A percentile compares a stretch with the other conserved stretches of the same genome.
Evolutionary conservation across 2,329 filamentous ascomycete genomes (phyloP).

Genomic region (Lachnellula arida): DNA sequence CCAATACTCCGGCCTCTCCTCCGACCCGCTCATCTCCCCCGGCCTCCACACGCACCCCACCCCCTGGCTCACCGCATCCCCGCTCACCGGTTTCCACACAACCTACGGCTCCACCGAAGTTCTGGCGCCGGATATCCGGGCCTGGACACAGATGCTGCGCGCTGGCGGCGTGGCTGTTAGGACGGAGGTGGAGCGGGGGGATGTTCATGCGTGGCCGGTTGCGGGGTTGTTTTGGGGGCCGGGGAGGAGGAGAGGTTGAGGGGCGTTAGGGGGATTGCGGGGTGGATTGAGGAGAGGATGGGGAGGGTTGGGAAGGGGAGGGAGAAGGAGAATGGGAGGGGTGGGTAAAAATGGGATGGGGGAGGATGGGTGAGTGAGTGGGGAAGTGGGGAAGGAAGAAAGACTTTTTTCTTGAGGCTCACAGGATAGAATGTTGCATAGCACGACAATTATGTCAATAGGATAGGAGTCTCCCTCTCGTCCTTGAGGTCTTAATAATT

Average conservation of each 20-base stretch:
- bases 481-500: too few species aligned
- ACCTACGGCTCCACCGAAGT: slow-evolving; percentile 75
- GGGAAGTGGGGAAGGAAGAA: too few species aligned
- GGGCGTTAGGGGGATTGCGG: slow-evolving; percentile 43
- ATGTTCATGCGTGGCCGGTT: slow-evolving; percentile 81
- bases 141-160: slow-evolving; percentile 52
- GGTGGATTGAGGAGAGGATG: slow-evolving; percentile 20
- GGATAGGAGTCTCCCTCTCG: too few species aligned
- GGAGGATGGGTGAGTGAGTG: too few species aligned
- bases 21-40: slow-evolving; percentile 62
- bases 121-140: slow-evolving; percentile 64
- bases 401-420: too few species aligned
- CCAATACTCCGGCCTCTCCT: slow-evolving; percentile 57
- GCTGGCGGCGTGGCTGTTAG: slow-evolving; percentile 45
- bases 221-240: slow-evolving; percentile 52
- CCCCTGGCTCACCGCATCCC: slow-evolving; percentile 64
- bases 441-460: too few species aligned
- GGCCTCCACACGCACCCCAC: slow-evolving; percentile 61
- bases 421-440: too few species aligned
- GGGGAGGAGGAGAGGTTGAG: slow-evolving; percentile 46
- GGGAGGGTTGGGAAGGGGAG: too few species aligned
- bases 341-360: too few species aligned
- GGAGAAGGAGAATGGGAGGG: too few species aligned
- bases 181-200: slow-evolving; percentile 53
- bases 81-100: slow-evolving; percentile 62